Evolutionary conservation across 352 stramenopile genomes (phyloP), one percentile per base, ranked within the genome.

Genomic region (Globisporangium uncinulatum): DNA sequence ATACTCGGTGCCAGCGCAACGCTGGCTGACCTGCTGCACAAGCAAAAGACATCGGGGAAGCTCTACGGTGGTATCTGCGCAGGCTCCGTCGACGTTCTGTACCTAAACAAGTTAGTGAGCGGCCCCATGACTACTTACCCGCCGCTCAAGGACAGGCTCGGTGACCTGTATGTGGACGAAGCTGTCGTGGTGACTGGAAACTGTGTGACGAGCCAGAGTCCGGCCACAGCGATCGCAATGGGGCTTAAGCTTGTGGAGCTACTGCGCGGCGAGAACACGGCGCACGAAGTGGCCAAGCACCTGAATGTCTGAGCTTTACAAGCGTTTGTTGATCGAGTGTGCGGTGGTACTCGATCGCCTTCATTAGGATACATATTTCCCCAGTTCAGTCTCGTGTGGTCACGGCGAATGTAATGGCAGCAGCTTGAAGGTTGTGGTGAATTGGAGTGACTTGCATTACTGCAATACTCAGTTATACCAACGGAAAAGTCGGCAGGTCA

Each of bases 151-250:
- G 34, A 61, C 15, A 15, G 65, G 42, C 47, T 87, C 17, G 76
- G 71, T 5, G 74, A 76, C 29, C 51, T 84, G 20, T 91, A 83
- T 62, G 71, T 64, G 14, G 51, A 78, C 15, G 67, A 86, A 17
- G 56, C 62, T 21, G 67, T 91, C 31, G 79, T 89, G 32, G 71
- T 88, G 19, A 56, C 69, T 0, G 75, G 66, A 41, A 86, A 87
- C 36, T 89, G 79, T 58, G 67, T 92, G 15, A 92, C 81, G 17
- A 87, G 73, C 31, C 66, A 86, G 60, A 74, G 76, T 9, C 79
- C 79, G 17, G 81, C 54, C 5, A 87, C 81, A 15, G 73, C 70
- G 10, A 75, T 92, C 20, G 56, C 59, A 10, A 75, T 86, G 74
- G 77, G 66, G 6, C 41, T 92, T 36, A 68, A 66, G 11, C 55